Evolutionary conservation across 306 rosid genomes (phyloP), one percentile per base, ranked within the genome.

Genomic region (Rosa chinensis): DNA sequence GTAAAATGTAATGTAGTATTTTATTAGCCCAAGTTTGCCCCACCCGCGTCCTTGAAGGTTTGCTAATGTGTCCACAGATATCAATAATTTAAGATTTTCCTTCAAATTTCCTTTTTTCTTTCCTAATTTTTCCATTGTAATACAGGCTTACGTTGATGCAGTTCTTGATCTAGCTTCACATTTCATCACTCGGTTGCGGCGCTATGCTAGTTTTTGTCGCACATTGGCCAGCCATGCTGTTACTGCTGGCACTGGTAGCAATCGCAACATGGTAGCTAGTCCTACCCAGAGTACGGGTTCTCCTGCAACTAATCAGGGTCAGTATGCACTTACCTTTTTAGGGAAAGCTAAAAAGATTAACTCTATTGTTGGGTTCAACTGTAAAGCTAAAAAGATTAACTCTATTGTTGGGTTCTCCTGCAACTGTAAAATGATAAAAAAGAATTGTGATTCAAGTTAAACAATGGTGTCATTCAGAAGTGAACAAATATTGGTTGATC

Each of bases 151-250:
- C 66, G 99, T 93, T 69, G 99, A 95, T 84, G 90, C 99, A 37
- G 87, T 95, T 83, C 99, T 95, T 84, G 99, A 95, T 91, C 87
- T 95, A 74, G 99, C 99, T 83, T 93, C 99, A 47, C 99, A 95
- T 86, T 95, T 95, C 85, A 93, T 95, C 76, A 95, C 99, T 69
- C 98, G 99, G 17, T 82, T 95, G 86, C 88, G 99, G 72, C 99
- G 99, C 32, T 95, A 95, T 85, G 99, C 99, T 55, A 95, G 99
- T 89, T 95, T 95, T 85, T 95, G 99, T 47, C 99, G 99, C 80
- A 95, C 99, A 78, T 83, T 95, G 88, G 99, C 99, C 35, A 93
- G 94, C 87, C 99, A 95, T 85, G 94, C 99, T 82, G 95, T 90
- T 75, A 92, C 95, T 80, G 91, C 98, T 18, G 93, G 99, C 76